Percentiles rank a stretch among this genome's conserved stretches.
Conservation (phyloP, 441 rosid genomes). For the Erodium moschatum region DNA sequence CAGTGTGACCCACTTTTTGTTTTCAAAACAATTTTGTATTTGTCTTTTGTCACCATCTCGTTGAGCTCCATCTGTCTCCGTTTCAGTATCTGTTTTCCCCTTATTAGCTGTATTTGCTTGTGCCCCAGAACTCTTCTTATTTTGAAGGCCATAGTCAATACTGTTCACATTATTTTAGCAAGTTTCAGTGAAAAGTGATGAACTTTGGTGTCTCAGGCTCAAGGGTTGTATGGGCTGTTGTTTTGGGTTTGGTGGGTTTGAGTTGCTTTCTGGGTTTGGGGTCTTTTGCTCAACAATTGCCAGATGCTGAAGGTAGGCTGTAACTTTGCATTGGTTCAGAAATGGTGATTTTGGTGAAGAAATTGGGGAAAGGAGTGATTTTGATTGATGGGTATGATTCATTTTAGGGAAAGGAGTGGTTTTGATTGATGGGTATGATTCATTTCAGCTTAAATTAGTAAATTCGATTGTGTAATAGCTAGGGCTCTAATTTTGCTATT, state of each 20-base stretch:
- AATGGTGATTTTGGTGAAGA: not conserved
- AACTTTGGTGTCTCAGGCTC: constrained; percentile 3
- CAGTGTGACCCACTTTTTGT: not conserved
- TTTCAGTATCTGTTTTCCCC: not conserved
- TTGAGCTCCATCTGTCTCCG: not conserved
- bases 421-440: not conserved
- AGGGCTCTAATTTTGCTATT: no score
- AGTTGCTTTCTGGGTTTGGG: not conserved
- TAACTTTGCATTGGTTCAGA: not conserved
- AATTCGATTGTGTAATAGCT: not conserved
- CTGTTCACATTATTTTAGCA: no score
- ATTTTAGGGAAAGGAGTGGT: no score
- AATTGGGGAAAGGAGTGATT: not conserved
- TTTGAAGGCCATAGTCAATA: not conserved
- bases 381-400: not conserved
- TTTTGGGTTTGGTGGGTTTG: not conserved
- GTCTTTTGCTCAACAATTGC: constrained; percentile 4
- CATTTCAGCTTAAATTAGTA: not conserved
- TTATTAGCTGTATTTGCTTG: not conserved
- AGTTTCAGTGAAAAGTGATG: constrained; percentile 1
- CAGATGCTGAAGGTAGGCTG: not conserved
- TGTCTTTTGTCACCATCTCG: not conserved
- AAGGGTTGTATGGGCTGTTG: not conserved
- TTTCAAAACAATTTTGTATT: not conserved
- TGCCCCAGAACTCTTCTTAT: not conserved